These are phyloP conservation scores for Phytophthora hybrid DNA, from an alignment of 352 stramenopile species.

Conservation along the genomic window DNA sequence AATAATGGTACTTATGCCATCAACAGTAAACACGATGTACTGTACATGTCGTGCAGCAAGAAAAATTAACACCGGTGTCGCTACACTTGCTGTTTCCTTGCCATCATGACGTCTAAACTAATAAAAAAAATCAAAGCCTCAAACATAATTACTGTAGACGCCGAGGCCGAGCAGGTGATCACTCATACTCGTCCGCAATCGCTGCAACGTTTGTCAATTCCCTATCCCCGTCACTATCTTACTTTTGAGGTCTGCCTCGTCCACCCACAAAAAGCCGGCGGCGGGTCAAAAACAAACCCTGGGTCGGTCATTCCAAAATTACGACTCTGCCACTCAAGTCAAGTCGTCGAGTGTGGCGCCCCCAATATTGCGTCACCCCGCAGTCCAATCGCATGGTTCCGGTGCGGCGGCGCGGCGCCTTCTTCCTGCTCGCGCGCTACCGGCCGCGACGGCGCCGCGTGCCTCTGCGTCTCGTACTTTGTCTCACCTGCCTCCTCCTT, in stretches of 20 bases:
- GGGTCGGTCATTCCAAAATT: conserved; percentile 28
- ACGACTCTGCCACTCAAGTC: conserved; percentile 38
- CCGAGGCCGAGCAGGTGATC: neutral
- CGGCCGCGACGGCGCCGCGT: conserved; percentile 15
- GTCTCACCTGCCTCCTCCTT: conserved; percentile 12
- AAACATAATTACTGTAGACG: too few relatives aligned
- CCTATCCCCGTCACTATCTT: neutral
- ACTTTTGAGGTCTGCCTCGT: conserved; percentile 15
- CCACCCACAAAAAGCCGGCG: conserved; percentile 30
- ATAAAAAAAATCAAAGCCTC: too few relatives aligned
- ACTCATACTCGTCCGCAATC: neutral
- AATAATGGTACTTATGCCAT: neutral
- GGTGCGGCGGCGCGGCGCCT: conserved; percentile 38
- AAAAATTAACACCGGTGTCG: too few relatives aligned
- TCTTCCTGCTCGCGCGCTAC: conserved; percentile 39
- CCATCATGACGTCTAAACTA: too few relatives aligned
- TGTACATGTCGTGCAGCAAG: too few relatives aligned
- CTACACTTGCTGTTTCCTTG: too few relatives aligned
- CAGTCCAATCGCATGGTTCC: conserved; percentile 30
- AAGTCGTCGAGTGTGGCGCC: neutral
- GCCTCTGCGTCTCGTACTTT: conserved; percentile 1
- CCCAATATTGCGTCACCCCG: neutral
- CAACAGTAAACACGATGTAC: neutral
- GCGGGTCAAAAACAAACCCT: neutral
- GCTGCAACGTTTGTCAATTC: conserved; percentile 1